Conservation (phyloP, 768 basidiomycete genomes). For the Lactarius evosmus region DNA sequence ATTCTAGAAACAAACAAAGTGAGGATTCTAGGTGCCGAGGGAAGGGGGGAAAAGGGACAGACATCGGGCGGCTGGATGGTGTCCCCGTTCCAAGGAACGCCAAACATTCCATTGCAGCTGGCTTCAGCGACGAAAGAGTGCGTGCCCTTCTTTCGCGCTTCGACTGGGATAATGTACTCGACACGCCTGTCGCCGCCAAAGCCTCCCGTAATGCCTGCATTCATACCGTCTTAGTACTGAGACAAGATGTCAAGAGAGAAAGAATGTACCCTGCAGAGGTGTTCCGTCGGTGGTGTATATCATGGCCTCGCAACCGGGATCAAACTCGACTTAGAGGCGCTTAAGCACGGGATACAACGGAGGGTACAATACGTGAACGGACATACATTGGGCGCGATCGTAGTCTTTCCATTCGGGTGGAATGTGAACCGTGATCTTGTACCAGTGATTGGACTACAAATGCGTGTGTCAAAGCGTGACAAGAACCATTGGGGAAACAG, state of each 20-base stretch:
- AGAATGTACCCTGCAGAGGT: slow-evolving; percentile 32
- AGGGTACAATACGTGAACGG: not conserved
- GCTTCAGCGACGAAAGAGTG: slow-evolving; percentile 72
- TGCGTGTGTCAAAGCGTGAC: slow-evolving; percentile 2
- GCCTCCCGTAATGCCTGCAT: slow-evolving; percentile 84
- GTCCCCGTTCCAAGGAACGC: slow-evolving; percentile 76
- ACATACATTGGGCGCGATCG: slow-evolving; percentile 81
- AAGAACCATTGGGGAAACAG: not conserved
- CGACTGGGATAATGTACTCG: slow-evolving; percentile 83
- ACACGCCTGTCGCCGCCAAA: slow-evolving; percentile 83
- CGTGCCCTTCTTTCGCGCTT: slow-evolving; percentile 56
- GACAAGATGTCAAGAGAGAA: not conserved
- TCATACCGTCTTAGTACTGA: not conserved
- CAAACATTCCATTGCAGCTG: slow-evolving; percentile 96
- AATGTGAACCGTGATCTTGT: slow-evolving; percentile 79
- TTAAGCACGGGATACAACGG: not conserved
- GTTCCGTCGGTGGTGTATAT: slow-evolving; percentile 61
- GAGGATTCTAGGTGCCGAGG: not conserved
- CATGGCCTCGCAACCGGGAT: slow-evolving; percentile 95
- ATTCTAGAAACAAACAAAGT: slow-evolving; percentile 47
- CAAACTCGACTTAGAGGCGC: slow-evolving; percentile 79
- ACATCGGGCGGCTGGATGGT: slow-evolving; percentile 84
- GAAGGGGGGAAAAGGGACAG: slow-evolving; percentile 34
- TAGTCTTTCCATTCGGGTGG: slow-evolving; percentile 79
- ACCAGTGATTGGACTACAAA: slow-evolving; percentile 92